These are phyloP conservation scores for Pelargonium fulgidum DNA, from an alignment of 441 rosid species.

Conservation along the genomic window DNA sequence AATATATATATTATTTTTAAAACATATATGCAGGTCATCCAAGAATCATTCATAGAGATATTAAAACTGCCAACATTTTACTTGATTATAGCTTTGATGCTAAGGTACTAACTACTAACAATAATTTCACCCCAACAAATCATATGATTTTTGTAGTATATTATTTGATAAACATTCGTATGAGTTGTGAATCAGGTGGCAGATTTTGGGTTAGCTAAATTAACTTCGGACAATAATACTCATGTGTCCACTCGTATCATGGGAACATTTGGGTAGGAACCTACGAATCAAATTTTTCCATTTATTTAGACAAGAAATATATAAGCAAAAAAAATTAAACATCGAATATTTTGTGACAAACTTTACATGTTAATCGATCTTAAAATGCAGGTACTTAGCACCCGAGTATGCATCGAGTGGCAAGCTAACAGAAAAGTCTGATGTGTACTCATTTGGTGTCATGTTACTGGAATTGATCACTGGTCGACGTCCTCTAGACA, in stretches of 20 bases:
- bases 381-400: slow-evolving; percentile 61
- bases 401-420: slow-evolving; percentile 95
- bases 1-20: too few species aligned
- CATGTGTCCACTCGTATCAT: slow-evolving; percentile 88
- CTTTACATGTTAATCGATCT: neutral
- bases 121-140: neutral
- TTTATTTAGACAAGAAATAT: neutral
- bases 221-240: slow-evolving; percentile 54
- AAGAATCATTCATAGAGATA: slow-evolving; percentile 75
- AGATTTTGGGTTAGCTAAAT: slow-evolving; percentile 84
- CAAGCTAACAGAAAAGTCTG: slow-evolving; percentile 82
- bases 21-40: slow-evolving; percentile 85
- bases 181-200: slow-evolving; percentile 48
- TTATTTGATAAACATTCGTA: neutral
- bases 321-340: neutral
- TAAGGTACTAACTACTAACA: slow-evolving; percentile 34
- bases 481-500: slow-evolving; percentile 68
- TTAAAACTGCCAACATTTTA: slow-evolving; percentile 74
- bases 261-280: slow-evolving; percentile 89
- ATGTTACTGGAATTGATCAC: slow-evolving; percentile 76
- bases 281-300: neutral
- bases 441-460: slow-evolving; percentile 85
- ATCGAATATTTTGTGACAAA: neutral
- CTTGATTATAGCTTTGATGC: slow-evolving; percentile 61
- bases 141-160: neutral